Percentiles rank a stretch among this genome's conserved stretches.
These are phyloP conservation scores for Pythium periplocum DNA, from an alignment of 352 stramenopile species.

Conservation along the genomic window DNA sequence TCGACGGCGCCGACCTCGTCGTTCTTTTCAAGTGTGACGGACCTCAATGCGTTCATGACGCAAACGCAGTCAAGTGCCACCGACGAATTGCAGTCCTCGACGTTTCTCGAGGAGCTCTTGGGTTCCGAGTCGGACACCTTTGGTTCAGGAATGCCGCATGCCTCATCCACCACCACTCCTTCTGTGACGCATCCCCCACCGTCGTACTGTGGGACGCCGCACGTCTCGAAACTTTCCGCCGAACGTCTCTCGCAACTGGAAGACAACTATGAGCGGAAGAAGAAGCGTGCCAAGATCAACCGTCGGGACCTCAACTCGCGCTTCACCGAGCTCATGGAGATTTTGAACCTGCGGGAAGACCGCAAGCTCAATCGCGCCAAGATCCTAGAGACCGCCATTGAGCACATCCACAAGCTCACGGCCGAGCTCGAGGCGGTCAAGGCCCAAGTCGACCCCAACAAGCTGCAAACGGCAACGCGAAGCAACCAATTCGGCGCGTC, in stretches of 20 bases:
- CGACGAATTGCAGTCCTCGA: conserved; percentile 12
- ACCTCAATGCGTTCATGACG: neutral
- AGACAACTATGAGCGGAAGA: conserved; percentile 68
- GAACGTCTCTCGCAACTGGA: conserved; percentile 41
- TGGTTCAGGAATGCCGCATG: neutral
- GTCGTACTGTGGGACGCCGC: neutral
- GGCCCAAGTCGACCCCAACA: neutral
- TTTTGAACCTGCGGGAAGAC: conserved; percentile 52
- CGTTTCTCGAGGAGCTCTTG: conserved; percentile 46
- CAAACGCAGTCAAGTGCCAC: conserved; percentile 1
- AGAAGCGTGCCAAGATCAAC: conserved; percentile 72
- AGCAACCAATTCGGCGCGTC: too few relatives aligned
- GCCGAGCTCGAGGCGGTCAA: conserved; percentile 26
- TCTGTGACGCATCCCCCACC: conserved; percentile 8
- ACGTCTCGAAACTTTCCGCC: conserved; percentile 6
- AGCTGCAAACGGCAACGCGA: too few relatives aligned
- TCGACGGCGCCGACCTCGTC: conserved; percentile 1
- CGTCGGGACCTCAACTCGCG: conserved; percentile 55
- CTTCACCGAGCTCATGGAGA: conserved; percentile 64
- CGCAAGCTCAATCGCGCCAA: conserved; percentile 63
- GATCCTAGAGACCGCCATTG: conserved; percentile 58
- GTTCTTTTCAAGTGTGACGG: neutral
- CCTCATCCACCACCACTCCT: conserved; percentile 15
- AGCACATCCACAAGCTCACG: conserved; percentile 51
- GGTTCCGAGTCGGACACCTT: conserved; percentile 19